Conservation (phyloP, 2,329 filamentous ascomycete species). For the Colletotrichum destructivum region DNA sequence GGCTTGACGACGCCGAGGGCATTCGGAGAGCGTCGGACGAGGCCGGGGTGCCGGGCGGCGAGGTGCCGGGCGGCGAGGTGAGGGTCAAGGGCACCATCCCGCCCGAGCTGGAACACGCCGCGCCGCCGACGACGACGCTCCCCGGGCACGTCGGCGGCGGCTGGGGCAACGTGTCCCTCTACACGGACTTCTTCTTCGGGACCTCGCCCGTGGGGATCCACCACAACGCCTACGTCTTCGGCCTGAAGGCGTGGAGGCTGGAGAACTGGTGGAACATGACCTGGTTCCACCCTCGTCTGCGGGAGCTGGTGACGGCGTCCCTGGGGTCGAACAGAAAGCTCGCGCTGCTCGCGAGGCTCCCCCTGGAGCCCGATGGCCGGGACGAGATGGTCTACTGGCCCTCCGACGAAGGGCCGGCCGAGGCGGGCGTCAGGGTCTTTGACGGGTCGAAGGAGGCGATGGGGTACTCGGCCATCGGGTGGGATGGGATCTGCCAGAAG, state of each 20-base stretch:
- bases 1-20: conserved; percentile 46
- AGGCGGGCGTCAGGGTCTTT: conserved; percentile 44
- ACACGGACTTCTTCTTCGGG: conserved; percentile 57
- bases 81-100: conserved; percentile 50
- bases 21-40: conserved; percentile 47
- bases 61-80: conserved; percentile 47
- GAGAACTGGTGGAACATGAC: conserved; percentile 54
- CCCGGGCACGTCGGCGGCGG: conserved; percentile 20
- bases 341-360: conserved; percentile 45
- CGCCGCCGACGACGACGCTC: conserved; percentile 26
- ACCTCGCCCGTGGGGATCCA: conserved; percentile 55
- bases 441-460: conserved; percentile 41
- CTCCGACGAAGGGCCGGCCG: conserved; percentile 42
- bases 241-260: conserved; percentile 51
- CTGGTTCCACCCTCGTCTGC: conserved; percentile 54
- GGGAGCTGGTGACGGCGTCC: conserved; percentile 49
- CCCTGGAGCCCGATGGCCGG: conserved; percentile 8
- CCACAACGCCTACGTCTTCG: conserved; percentile 54
- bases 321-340: conserved; percentile 42
- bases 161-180: conserved; percentile 53
- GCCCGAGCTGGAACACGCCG: conserved; percentile 46
- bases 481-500: conserved; percentile 54
- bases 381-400: conserved; percentile 46
- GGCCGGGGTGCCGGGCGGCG: conserved; percentile 50
- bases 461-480: conserved; percentile 47